phyloP scores from a whole-genome alignment of 345 rosid species.

The Salix koriyanagi region DNA sequence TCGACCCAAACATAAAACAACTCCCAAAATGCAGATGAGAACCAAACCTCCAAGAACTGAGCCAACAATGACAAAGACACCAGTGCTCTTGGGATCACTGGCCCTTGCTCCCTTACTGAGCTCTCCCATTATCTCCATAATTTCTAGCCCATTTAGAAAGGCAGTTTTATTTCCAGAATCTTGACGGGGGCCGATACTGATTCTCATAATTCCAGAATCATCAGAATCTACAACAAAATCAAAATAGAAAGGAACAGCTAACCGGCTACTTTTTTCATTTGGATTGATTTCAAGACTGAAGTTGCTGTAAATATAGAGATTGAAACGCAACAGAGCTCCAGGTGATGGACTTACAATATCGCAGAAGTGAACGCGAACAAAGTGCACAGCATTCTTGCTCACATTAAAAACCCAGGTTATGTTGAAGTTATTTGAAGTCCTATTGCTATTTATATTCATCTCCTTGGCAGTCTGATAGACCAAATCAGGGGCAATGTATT shows the following conservation, averaged over 20 bases:
- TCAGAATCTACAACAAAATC: constrained; percentile 47
- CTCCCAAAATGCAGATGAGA: constrained; percentile 23
- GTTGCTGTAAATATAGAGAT: constrained; percentile 35
- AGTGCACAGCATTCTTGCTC: constrained; percentile 28
- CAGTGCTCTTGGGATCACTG: neutral
- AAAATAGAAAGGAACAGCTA: constrained; percentile 32
- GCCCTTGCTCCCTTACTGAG: neutral
- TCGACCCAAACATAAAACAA: constrained; percentile 16
- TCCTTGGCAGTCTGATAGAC: constrained; percentile 43
- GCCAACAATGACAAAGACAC: constrained; percentile 18
- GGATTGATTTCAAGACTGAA: constrained; percentile 23
- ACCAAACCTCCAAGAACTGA: constrained; percentile 24
- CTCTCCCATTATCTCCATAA: constrained; percentile 36
- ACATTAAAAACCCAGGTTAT: constrained; percentile 49
- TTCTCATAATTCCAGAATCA: constrained; percentile 31
- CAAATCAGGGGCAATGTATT: constrained; percentile 36
- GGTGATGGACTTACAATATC: constrained; percentile 19
- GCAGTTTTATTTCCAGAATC: neutral
- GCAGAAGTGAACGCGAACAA: constrained; percentile 57
- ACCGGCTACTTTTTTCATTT: fast-evolving
- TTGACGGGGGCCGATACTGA: constrained; percentile 25
- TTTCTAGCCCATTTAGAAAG: constrained; percentile 53
- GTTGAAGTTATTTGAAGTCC: neutral
- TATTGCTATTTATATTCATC: constrained; percentile 3
- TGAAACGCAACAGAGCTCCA: constrained; percentile 10